Evolutionary conservation across 2,329 filamentous ascomycete species (phyloP).

Genomic region (Aspergillus aculeatinus): DNA sequence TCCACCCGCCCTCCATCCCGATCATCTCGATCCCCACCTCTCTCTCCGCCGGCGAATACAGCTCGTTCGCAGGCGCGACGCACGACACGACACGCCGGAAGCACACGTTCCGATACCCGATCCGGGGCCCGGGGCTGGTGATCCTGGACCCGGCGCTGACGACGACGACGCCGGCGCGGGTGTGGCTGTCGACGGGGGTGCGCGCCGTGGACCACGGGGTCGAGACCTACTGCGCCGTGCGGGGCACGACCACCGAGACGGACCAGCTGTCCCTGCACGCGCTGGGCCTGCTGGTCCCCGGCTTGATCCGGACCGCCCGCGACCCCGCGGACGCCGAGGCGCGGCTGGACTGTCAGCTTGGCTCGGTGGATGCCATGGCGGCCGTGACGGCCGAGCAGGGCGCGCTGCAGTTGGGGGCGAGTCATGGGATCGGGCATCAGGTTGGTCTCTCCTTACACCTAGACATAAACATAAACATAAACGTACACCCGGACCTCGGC

Average conservation of each 20-base stretch:
- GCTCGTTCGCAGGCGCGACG: constrained; percentile 41
- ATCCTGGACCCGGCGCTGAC: constrained; percentile 58
- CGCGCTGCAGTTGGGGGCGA: constrained; percentile 48
- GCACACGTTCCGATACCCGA: constrained; percentile 37
- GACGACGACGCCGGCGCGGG: constrained; percentile 57
- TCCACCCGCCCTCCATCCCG: constrained; percentile 30
- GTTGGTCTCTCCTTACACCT: constrained; percentile 24
- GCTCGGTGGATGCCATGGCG: constrained; percentile 55
- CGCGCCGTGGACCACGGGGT: constrained; percentile 60
- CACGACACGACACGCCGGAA: constrained; percentile 38
- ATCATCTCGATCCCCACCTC: constrained; percentile 45
- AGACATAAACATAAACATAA: too few species aligned
- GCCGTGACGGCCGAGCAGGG: constrained; percentile 36
- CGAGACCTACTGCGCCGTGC: constrained; percentile 52
- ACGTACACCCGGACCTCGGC: accelerated
- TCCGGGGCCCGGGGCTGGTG: constrained; percentile 51
- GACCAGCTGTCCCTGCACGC: constrained; percentile 43
- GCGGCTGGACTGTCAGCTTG: constrained; percentile 50
- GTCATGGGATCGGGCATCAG: constrained; percentile 56
- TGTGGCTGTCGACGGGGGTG: constrained; percentile 51
- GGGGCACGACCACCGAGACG: constrained; percentile 30
- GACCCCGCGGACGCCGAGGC: constrained; percentile 43
- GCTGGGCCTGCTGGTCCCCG: constrained; percentile 44
- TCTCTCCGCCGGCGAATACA: constrained; percentile 46
- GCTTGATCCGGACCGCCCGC: constrained; percentile 43